These are phyloP conservation scores for Aureobasidium uvarum DNA, from an alignment of 2,329 filamentous ascomycete genomes.

Conservation along the genomic window DNA sequence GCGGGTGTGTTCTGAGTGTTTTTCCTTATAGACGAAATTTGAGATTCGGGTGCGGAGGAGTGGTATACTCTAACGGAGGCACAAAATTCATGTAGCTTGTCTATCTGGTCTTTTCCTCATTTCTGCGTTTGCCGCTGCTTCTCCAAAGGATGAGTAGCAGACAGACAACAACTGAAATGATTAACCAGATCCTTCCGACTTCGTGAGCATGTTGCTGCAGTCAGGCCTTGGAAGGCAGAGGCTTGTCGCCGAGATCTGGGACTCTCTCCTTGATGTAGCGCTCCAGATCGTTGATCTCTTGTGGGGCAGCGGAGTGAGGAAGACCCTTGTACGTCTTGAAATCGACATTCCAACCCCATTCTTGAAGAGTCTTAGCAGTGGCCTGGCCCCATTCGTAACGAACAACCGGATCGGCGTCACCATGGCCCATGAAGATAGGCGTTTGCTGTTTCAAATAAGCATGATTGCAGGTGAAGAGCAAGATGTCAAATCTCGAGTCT, in stretches of 20 bases:
- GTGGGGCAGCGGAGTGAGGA: constrained; percentile 69
- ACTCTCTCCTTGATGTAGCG: constrained; percentile 56
- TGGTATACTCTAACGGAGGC: neutral
- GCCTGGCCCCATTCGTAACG: constrained; percentile 64
- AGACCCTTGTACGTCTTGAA: constrained; percentile 77
- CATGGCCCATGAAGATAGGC: constrained; percentile 86
- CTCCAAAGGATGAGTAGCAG: neutral
- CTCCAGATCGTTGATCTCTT: constrained; percentile 82
- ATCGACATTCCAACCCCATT: constrained; percentile 68
- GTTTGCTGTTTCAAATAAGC: constrained; percentile 54
- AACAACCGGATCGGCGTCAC: constrained; percentile 73
- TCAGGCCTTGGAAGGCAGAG: constrained; percentile 21
- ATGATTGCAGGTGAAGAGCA: neutral
- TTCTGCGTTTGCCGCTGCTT: neutral
- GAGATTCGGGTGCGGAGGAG: neutral
- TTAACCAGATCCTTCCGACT: neutral
- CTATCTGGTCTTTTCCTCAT: neutral
- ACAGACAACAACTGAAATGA: neutral
- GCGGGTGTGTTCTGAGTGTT: constrained; percentile 5
- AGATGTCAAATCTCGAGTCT: neutral
- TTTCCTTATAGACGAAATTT: neutral
- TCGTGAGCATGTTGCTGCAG: constrained; percentile 5
- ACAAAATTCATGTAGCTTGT: neutral
- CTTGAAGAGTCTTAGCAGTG: constrained; percentile 66
- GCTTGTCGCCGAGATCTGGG: constrained; percentile 47